Evolutionary conservation across 139 green algal species (phyloP).

Genomic region (Tetraselmis chui): DNA sequence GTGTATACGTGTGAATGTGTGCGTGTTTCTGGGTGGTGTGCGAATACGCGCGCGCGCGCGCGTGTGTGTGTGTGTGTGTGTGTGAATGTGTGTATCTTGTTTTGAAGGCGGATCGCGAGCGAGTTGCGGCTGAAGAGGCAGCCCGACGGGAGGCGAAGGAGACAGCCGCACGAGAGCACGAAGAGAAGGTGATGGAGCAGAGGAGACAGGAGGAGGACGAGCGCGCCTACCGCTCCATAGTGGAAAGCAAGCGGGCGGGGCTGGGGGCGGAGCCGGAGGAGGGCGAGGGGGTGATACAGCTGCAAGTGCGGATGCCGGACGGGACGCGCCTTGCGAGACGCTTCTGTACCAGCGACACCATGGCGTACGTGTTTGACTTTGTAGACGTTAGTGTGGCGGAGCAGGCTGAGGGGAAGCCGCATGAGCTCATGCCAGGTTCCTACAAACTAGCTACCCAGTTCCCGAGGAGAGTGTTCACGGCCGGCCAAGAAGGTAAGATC

Average conservation of each 20-base stretch:
- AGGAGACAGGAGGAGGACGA: conserved; percentile 3
- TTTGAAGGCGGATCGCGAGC: conserved; percentile 23
- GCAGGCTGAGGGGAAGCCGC: background rate
- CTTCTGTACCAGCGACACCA: conserved; percentile 23
- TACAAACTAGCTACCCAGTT: conserved; percentile 68
- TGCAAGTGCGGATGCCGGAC: conserved; percentile 57
- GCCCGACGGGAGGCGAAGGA: conserved; percentile 15
- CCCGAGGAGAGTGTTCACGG: conserved; percentile 35
- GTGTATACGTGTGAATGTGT: no score
- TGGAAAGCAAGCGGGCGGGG: background rate
- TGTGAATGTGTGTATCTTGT: no score
- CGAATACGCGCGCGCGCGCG: no score
- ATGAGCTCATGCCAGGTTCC: conserved; percentile 32
- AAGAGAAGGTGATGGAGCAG: background rate
- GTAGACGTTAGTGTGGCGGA: conserved; percentile 49
- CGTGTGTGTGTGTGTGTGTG: no score
- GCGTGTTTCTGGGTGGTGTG: no score
- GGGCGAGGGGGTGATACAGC: conserved; percentile 26
- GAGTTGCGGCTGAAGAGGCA: conserved; percentile 21
- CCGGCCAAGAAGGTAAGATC: background rate
- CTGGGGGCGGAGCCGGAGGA: conserved; percentile 46
- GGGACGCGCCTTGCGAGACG: conserved; percentile 47
- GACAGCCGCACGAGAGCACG: background rate
- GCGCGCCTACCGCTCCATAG: background rate
- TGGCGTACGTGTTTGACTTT: conserved; percentile 65